Percentiles rank a stretch among this genome's conserved stretches.
Conservation (phyloP, 176 grass and related monocot genomes). For the Areca catechu region DNA sequence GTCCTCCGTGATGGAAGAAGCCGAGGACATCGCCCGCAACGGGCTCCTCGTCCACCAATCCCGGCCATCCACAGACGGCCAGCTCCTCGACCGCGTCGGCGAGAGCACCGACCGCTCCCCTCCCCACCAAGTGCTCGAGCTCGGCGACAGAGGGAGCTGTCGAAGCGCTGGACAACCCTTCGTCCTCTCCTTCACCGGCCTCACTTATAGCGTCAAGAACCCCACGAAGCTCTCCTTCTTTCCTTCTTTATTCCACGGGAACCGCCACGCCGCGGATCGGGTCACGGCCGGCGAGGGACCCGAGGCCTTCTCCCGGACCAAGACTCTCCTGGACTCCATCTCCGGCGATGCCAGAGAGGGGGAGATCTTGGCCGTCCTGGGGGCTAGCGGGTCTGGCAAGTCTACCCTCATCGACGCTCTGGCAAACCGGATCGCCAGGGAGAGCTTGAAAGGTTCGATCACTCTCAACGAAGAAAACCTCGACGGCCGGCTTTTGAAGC, state of each 20-base stretch:
- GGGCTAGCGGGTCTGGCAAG: constrained; percentile 88
- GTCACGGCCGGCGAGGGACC: constrained; percentile 13
- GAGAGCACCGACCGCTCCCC: constrained; percentile 26
- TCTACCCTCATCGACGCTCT: constrained; percentile 93
- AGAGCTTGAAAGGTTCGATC: constrained; percentile 56
- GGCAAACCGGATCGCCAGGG: constrained; percentile 66
- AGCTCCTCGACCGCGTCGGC: constrained; percentile 68
- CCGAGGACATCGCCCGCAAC: constrained; percentile 6
- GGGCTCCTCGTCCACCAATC: constrained; percentile 16
- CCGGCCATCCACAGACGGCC: constrained; percentile 32
- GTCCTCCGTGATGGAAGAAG: neutral
- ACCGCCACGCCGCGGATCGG: neutral
- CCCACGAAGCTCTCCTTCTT: constrained; percentile 1
- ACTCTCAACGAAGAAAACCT: constrained; percentile 76
- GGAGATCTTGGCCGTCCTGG: constrained; percentile 80
- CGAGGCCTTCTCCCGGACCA: constrained; percentile 14
- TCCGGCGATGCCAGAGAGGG: constrained; percentile 68
- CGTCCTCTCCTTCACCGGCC: constrained; percentile 48
- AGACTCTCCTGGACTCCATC: constrained; percentile 48
- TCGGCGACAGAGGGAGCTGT: constrained; percentile 1
- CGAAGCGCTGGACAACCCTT: constrained; percentile 27
- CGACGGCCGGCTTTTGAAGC: constrained; percentile 39
- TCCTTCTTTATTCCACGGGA: neutral
- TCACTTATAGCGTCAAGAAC: constrained; percentile 56
- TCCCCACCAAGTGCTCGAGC: constrained; percentile 7